These are phyloP conservation scores for Mycena leptocephala DNA, from an alignment of 768 basidiomycete species.

Conservation along the genomic window DNA sequence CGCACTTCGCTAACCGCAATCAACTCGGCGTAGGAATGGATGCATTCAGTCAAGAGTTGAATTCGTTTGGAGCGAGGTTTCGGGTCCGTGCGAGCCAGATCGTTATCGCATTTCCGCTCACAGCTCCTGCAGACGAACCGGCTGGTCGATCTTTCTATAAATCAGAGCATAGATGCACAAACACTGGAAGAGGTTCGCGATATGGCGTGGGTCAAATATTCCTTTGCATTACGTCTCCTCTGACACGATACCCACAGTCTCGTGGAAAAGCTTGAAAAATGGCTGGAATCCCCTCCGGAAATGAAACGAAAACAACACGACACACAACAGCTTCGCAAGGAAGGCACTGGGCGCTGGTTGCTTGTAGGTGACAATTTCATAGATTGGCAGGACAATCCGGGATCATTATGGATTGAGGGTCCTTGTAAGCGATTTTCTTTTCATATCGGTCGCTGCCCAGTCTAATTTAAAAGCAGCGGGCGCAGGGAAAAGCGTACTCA, in stretches of 20 bases:
- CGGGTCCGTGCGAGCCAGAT: background rate
- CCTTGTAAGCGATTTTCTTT: background rate
- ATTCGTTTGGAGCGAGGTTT: constrained; percentile 7
- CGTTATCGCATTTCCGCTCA: background rate
- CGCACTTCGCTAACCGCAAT: background rate
- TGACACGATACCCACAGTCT: background rate
- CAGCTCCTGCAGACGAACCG: constrained; percentile 4
- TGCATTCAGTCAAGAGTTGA: background rate
- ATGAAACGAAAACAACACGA: constrained; percentile 8
- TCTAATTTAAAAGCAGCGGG: constrained; percentile 8
- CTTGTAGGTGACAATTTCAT: background rate
- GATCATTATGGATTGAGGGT: constrained; percentile 9
- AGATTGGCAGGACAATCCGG: constrained; percentile 11
- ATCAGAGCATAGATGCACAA: background rate
- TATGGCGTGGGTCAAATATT: constrained; percentile 3
- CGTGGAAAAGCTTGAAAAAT: constrained; percentile 8
- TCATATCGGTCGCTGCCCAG: background rate
- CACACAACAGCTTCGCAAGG: constrained; percentile 2
- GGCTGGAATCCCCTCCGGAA: background rate
- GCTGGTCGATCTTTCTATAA: constrained; percentile 4
- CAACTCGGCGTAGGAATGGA: background rate
- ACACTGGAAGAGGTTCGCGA: background rate
- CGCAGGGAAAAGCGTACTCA: constrained; percentile 8
- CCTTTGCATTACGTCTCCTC: background rate
- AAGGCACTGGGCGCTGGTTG: background rate